These are phyloP conservation scores for Sphaerostilbella broomeana DNA, from an alignment of 2,329 filamentous ascomycete genomes.

Conservation along the genomic window DNA sequence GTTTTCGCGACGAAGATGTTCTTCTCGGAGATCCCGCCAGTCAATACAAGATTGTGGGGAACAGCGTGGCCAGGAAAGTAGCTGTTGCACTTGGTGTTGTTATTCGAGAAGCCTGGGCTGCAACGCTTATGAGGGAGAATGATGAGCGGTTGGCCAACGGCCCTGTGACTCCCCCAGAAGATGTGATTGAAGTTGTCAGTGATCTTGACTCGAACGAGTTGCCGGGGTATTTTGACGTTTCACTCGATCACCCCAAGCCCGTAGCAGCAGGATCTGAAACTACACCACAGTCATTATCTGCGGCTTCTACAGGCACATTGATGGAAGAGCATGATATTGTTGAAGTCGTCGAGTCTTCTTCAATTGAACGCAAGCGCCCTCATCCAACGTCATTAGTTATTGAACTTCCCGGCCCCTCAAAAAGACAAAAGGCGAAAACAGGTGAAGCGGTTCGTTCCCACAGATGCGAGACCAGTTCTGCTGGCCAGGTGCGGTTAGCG, in stretches of 20 bases:
- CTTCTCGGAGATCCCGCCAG: conserved; percentile 50
- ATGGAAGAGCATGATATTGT: neutral
- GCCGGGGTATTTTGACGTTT: neutral
- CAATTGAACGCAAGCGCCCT: neutral
- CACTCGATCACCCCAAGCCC: neutral
- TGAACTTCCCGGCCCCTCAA: neutral
- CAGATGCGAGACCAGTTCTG: too few relatives aligned
- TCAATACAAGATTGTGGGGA: conserved; percentile 65
- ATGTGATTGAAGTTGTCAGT: neutral
- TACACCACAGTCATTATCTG: neutral
- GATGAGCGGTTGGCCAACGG: conserved; percentile 1
- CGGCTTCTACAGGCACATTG: neutral
- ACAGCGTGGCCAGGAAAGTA: conserved; percentile 66
- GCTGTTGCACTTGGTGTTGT: conserved; percentile 59
- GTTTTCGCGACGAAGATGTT: conserved; percentile 63
- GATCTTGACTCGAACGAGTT: neutral
- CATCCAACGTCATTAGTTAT: neutral
- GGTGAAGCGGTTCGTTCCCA: too few relatives aligned
- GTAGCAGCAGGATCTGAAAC: neutral
- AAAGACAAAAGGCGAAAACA: neutral
- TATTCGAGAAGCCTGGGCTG: conserved; percentile 49
- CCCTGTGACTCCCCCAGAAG: neutral
- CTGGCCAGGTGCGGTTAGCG: too few relatives aligned
- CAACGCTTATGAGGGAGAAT: conserved; percentile 15
- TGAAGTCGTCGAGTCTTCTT: neutral